Conservation (phyloP, 192 early-diverging fungal species). For the Haplosporangium gracile region DNA sequence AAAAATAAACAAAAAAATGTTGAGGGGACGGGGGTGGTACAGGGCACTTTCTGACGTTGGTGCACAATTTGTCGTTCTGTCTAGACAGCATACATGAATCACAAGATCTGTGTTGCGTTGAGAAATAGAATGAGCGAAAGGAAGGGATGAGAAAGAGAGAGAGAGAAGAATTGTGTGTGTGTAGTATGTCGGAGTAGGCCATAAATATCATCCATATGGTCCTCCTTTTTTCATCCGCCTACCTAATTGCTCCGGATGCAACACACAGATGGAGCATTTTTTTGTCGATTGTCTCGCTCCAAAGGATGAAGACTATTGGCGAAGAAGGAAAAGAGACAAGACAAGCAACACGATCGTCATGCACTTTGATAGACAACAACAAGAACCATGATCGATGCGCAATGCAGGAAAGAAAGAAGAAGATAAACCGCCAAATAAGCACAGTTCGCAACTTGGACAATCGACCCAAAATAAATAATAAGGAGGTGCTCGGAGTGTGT, state of each 20-base stretch:
- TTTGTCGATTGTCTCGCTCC: neutral
- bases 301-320: neutral
- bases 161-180: neutral
- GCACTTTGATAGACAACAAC: neutral
- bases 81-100: neutral
- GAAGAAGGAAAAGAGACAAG: neutral
- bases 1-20: neutral
- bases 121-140: neutral
- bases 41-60: neutral
- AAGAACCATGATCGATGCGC: conserved; percentile 3
- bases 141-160: neutral
- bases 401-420: neutral
- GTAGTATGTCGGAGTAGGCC: neutral
- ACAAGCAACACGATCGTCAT: neutral
- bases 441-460: neutral
- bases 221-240: neutral
- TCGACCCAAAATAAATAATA: neutral
- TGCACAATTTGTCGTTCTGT: neutral
- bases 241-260: neutral
- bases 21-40: no score
- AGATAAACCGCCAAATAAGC: neutral
- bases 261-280: neutral
- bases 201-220: neutral
- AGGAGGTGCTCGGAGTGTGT: neutral
- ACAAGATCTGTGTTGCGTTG: neutral